These are phyloP conservation scores for Diplodia corticola DNA, from an alignment of 2,329 filamentous ascomycete species.

Conservation along the genomic window DNA sequence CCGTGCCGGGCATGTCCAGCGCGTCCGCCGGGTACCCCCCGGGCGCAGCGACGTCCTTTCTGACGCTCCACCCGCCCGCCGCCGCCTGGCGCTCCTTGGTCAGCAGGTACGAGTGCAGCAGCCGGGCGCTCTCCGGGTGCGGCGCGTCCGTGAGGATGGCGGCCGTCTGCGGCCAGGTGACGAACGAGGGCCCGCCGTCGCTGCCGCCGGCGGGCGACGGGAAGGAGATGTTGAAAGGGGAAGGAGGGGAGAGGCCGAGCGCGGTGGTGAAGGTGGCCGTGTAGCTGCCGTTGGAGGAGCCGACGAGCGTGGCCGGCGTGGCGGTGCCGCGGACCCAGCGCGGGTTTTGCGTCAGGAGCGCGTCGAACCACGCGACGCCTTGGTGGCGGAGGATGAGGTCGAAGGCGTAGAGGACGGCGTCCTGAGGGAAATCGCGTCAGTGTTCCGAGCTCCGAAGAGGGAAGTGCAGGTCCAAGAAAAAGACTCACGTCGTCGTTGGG, in stretches of 20 bases:
- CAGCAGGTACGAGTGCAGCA: constrained; percentile 52
- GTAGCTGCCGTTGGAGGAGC: constrained; percentile 29
- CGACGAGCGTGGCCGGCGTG: constrained; percentile 44
- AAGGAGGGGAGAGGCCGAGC: constrained; percentile 3
- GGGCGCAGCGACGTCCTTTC: constrained; percentile 38
- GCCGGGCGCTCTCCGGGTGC: constrained; percentile 53
- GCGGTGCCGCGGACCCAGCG: constrained; percentile 55
- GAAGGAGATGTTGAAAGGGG: constrained; percentile 27
- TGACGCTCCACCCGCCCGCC: constrained; percentile 39
- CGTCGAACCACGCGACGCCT: constrained; percentile 51
- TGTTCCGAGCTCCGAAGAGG: too few species aligned
- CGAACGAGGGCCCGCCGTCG: too few species aligned
- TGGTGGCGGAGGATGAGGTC: constrained; percentile 37
- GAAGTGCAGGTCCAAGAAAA: not conserved
- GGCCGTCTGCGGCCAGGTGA: constrained; percentile 52
- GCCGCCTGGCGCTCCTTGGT: constrained; percentile 43
- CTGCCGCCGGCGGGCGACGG: constrained; percentile 39
- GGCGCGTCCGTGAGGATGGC: constrained; percentile 53
- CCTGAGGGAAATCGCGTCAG: too few species aligned
- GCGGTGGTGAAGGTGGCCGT: constrained; percentile 28
- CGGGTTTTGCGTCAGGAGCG: constrained; percentile 51
- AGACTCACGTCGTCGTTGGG: constrained; percentile 55
- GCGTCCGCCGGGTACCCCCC: constrained; percentile 33
- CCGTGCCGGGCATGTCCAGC: constrained; percentile 37
- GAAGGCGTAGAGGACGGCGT: constrained; percentile 55